A percentile compares a stretch with the other conserved stretches of the same genome.
Conservation (phyloP, 1,284 basidiomycete genomes). For the Bothia castanella region DNA sequence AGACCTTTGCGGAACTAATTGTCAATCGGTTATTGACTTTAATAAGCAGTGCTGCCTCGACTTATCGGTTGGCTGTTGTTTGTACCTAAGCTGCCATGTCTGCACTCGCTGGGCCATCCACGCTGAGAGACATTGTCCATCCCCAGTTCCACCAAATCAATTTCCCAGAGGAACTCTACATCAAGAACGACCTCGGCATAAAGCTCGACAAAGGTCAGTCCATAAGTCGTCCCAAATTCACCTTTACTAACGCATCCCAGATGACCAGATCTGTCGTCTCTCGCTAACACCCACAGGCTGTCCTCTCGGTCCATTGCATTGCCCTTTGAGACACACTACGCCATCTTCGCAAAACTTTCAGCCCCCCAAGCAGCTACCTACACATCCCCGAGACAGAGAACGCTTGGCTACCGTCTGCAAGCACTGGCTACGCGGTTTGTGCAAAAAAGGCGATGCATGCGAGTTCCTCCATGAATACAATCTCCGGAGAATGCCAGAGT, state of each 20-base stretch:
- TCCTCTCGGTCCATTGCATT: conserved; percentile 81
- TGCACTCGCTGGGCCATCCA: conserved; percentile 55
- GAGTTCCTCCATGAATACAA: conserved; percentile 99
- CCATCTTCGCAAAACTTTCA: conserved; percentile 87
- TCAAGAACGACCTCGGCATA: conserved; percentile 81
- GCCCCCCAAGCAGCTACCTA: conserved; percentile 74
- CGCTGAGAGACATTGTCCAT: conserved; percentile 71
- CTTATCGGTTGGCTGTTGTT: too few species aligned
- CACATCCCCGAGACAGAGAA: conserved; percentile 80
- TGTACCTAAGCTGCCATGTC: too few species aligned
- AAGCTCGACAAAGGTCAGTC: conserved; percentile 87
- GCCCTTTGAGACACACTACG: conserved; percentile 85
- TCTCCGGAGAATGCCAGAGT: conserved; percentile 97
- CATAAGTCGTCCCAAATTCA: not conserved
- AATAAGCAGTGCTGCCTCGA: too few species aligned
- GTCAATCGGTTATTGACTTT: too few species aligned
- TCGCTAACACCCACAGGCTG: conserved; percentile 78
- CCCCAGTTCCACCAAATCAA: conserved; percentile 95
- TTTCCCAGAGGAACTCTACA: conserved; percentile 77
- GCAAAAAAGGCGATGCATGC: conserved; percentile 97
- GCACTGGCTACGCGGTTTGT: conserved; percentile 97
- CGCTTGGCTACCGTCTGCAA: conserved; percentile 95
- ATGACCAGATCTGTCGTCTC: conserved; percentile 88
- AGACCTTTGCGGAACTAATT: too few species aligned
- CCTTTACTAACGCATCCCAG: conserved; percentile 38